These are phyloP conservation scores for Pulveroboletus sp. DNA, from an alignment of 768 basidiomycete species.

Conservation along the genomic window DNA sequence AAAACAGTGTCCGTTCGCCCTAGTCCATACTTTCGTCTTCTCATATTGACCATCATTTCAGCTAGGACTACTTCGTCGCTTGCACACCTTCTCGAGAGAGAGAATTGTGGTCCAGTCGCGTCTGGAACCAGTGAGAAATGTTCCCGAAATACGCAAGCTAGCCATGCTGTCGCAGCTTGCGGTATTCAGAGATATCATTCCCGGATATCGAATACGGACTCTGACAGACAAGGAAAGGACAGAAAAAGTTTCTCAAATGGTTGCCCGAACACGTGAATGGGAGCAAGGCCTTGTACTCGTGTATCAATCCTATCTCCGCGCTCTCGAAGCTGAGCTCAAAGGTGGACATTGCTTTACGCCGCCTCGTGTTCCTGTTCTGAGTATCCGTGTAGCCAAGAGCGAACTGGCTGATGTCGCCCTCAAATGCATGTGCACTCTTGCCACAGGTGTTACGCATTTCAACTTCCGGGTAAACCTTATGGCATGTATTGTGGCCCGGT, in stretches of 20 bases:
- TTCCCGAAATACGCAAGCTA: conserved; percentile 77
- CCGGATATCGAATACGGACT: conserved; percentile 90
- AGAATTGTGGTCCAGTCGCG: conserved; percentile 66
- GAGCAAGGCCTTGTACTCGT: conserved; percentile 87
- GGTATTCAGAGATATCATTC: conserved; percentile 94
- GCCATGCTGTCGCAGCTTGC: conserved; percentile 88
- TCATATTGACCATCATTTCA: conserved; percentile 32
- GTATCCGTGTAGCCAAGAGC: conserved; percentile 46
- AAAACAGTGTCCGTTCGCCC: conserved; percentile 71
- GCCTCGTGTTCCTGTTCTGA: conserved; percentile 18
- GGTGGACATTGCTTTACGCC: conserved; percentile 33
- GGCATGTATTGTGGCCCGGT: conserved; percentile 72
- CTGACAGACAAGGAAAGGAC: conserved; percentile 87
- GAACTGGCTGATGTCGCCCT: conserved; percentile 67
- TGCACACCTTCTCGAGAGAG: conserved; percentile 84
- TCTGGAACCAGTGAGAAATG: conserved; percentile 70
- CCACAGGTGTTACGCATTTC: conserved; percentile 86
- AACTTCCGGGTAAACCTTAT: conserved; percentile 94
- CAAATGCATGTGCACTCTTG: conserved; percentile 82
- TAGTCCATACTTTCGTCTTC: background rate
- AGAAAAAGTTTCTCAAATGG: conserved; percentile 93
- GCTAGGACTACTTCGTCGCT: conserved; percentile 83
- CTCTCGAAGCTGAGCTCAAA: conserved; percentile 84
- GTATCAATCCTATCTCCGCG: conserved; percentile 86
- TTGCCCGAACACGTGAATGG: conserved; percentile 85